phyloP scores from a whole-genome alignment of 2,329 filamentous ascomycete species.

The Calonectria crousiana region DNA sequence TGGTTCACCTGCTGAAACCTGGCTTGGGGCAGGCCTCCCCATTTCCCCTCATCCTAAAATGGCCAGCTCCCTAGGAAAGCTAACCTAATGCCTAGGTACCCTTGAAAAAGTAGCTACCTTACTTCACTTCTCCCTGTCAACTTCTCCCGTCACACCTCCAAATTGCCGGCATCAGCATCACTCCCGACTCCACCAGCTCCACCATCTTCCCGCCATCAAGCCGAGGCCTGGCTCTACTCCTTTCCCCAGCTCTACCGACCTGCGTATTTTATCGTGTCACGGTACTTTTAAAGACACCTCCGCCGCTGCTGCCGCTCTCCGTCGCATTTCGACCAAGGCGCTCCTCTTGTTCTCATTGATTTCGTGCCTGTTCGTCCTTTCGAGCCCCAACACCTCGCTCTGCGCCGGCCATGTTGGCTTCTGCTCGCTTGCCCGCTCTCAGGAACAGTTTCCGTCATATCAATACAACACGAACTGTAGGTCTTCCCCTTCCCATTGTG shows the following conservation, averaged over 20 bases:
- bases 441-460: slow-evolving; percentile 51
- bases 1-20: not conserved
- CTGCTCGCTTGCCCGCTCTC: slow-evolving; percentile 48
- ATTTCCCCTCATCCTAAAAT: slow-evolving; percentile 7
- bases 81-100: not conserved
- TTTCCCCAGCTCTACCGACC: not conserved
- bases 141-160: not conserved
- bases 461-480: slow-evolving; percentile 44
- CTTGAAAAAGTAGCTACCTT: not conserved
- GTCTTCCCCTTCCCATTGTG: slow-evolving; percentile 19
- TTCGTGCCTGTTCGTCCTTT: slow-evolving; percentile 18
- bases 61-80: not conserved
- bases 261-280: not conserved
- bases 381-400: slow-evolving; percentile 3
- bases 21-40: not conserved
- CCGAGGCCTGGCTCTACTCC: slow-evolving; percentile 21
- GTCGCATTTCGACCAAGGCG: slow-evolving; percentile 15
- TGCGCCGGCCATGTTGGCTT: slow-evolving; percentile 51
- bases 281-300: slow-evolving; percentile 1
- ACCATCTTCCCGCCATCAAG: slow-evolving; percentile 24
- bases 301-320: not conserved
- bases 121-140: not conserved
- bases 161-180: not conserved
- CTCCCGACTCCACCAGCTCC: slow-evolving; percentile 23
- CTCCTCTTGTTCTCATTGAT: slow-evolving; percentile 14